phyloP scores from a whole-genome alignment of 2,329 filamentous ascomycete species.

The Ophiostoma tasmaniense region DNA sequence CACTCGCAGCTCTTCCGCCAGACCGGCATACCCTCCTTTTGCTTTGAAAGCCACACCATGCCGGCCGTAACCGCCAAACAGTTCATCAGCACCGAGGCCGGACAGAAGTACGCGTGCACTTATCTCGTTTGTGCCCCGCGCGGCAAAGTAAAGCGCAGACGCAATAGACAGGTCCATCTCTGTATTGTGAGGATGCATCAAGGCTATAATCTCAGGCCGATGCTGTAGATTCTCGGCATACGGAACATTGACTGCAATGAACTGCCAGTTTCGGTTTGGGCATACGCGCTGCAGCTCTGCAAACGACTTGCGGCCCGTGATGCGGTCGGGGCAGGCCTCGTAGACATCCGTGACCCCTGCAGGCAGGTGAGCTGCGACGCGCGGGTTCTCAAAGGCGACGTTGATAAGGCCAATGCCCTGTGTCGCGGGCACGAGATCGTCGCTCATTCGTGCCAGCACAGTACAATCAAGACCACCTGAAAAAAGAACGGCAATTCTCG shows the following conservation, averaged over 20 bases:
- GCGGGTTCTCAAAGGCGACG: conserved; percentile 92
- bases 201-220: conserved; percentile 57
- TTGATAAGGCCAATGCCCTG: conserved; percentile 83
- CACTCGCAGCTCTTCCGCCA: conserved; percentile 74
- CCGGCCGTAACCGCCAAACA: conserved; percentile 87
- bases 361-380: conserved; percentile 51
- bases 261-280: conserved; percentile 66
- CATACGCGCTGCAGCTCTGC: conserved; percentile 64
- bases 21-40: conserved; percentile 57
- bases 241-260: conserved; percentile 73
- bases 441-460: conserved; percentile 68
- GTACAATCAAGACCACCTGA: conserved; percentile 94
- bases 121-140: conserved; percentile 51
- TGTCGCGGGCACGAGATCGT: conserved; percentile 61
- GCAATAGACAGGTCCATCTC: conserved; percentile 98
- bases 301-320: conserved; percentile 74
- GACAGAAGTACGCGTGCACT: conserved; percentile 78
- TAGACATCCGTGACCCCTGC: conserved; percentile 42
- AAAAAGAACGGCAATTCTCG: conserved; percentile 71
- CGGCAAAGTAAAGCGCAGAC: conserved; percentile 88
- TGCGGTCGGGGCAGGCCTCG: conserved; percentile 80
- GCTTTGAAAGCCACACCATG: conserved; percentile 65
- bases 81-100: conserved; percentile 87
- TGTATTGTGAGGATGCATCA: conserved; percentile 91
- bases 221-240: conserved; percentile 66